Evolutionary conservation across 306 rosid species (phyloP), one percentile per base, ranked within the genome.

Genomic region (Clitoria ternatea): DNA sequence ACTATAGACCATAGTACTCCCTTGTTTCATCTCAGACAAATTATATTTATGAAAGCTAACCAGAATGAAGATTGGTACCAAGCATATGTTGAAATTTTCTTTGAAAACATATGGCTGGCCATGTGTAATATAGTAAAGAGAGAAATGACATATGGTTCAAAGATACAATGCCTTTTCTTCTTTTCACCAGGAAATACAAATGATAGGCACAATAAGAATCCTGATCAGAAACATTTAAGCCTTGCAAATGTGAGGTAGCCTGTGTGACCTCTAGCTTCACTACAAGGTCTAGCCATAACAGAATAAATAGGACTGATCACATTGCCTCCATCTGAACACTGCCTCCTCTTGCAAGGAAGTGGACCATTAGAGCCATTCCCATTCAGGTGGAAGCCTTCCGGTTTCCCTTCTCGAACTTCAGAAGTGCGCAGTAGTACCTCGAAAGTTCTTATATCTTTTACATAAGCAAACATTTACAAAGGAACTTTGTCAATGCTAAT

Each of bases 361-460:
- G 86, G 64, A 63, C 79, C 89, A 59, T 78, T 68, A n/a, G 73
- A 73, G 40, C 63, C 53, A 36, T 55, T 36, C 4, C 49, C 89
- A 2, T 80, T 74, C 3, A 57, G 78, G 14, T 36, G 54, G 47
- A 45, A 32, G 24, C 67, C 55, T 6, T 71, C 86, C 70, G 50
- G 13, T 75, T 81, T 87, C 56, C 52, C 88, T 85, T 87, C 95
- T 35, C 86, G 86, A 68, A 89, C 85, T 73, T 91, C 97, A 17
- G 85, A 87, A 6, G 93, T 70, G 10, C 91, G 88, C 12, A 89
- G 86, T 5, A 91, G 92, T 35, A 91, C 69, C 89, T 91, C 97
- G 54, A 91, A 91, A 43, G 92, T 91, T 85, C 86, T 87, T 78
- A 89, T 80, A 82, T 91, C 97, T 91, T 70, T 23, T 18, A 70